Evolutionary conservation across 176 grass and related monocot genomes (phyloP), one percentile per base, ranked within the genome.

Genomic region (Phragmites australis): DNA sequence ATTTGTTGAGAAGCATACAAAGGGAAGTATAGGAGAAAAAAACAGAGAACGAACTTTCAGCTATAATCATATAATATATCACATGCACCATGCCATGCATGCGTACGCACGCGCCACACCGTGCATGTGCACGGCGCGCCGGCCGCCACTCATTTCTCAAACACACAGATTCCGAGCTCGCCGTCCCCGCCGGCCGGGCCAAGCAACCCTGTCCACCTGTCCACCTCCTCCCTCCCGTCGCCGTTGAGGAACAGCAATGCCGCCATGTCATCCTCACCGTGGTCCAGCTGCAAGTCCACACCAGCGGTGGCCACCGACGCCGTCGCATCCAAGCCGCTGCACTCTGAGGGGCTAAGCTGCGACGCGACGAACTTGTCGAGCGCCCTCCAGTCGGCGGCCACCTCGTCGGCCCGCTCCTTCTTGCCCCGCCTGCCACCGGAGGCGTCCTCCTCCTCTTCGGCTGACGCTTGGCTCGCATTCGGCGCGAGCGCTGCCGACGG

Each of bases 291-390:
- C 40, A 76, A 78, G 23, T 58, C 66, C 44, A 43, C 76, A 0
- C 6, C 52, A 9, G 54, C 55, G 0, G 62, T 10, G 0, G 85
- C 17, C 23, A 46, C 11, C 9, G 75, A 0, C 27, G 52, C 4
- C 65, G 56, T 23, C 16, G 19, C 34, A 7, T 77, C 81, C 69
- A 66, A 17, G 56, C 41, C 76, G 40, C 26, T 46, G 55, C 84
- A 74, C 52, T 87, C 81, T n/a, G n/a, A n/a, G 26, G 90, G 84
- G 30, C 93, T 88, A 18, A 95, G 86, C 78, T 95, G 93, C 3
- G 93, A 90, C 56, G 93, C 93, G 18, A 95, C 90, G 72, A 95
- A 92, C 65, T 88, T 95, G 50, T 92, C 93, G 6, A 95, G 77
- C 5, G 86, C 90, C 43, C 90, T 90, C 93, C 93, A 95, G 73